These are phyloP conservation scores for Lodderomyces jiufengensis DNA, from an alignment of 1,139 yeast species.

Conservation along the genomic window DNA sequence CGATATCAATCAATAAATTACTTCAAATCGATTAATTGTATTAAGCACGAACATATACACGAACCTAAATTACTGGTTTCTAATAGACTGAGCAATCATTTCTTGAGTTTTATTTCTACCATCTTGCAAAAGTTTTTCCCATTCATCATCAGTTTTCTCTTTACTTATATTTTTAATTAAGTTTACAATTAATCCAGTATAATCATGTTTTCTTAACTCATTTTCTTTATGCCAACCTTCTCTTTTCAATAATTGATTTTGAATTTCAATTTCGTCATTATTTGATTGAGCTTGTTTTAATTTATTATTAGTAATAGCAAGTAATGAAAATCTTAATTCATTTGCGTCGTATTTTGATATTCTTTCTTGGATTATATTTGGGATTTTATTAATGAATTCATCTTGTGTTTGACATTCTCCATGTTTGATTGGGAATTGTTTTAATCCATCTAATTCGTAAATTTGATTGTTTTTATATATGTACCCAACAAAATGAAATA, in stretches of 20 bases:
- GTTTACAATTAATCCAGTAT: constrained; percentile 49
- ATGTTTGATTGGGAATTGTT: constrained; percentile 56
- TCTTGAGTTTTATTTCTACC: constrained; percentile 25
- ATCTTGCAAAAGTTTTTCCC: constrained; percentile 33
- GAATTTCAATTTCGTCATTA: constrained; percentile 34
- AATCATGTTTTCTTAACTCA: constrained; percentile 52
- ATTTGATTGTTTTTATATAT: constrained; percentile 42
- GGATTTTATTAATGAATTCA: constrained; percentile 43
- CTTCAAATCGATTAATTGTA: no score
- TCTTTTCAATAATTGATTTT: constrained; percentile 32
- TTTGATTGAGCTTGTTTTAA: constrained; percentile 32
- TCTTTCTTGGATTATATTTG: constrained; percentile 43
- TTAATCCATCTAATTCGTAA: constrained; percentile 69
- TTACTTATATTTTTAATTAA: constrained; percentile 40
- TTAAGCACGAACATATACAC: no score
- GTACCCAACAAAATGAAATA: constrained; percentile 65
- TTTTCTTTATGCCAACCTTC: constrained; percentile 40
- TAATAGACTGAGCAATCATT: constrained; percentile 10
- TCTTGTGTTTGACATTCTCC: constrained; percentile 35
- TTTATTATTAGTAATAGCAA: constrained; percentile 54
- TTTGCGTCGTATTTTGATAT: constrained; percentile 40
- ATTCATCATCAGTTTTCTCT: constrained; percentile 39
- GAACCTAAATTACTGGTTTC: constrained; percentile 4
- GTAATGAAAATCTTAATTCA: constrained; percentile 60
- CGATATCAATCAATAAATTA: no score